Evolutionary conservation across 2,329 filamentous ascomycete species (phyloP).

Genomic region (Lizonia empirigonia): DNA sequence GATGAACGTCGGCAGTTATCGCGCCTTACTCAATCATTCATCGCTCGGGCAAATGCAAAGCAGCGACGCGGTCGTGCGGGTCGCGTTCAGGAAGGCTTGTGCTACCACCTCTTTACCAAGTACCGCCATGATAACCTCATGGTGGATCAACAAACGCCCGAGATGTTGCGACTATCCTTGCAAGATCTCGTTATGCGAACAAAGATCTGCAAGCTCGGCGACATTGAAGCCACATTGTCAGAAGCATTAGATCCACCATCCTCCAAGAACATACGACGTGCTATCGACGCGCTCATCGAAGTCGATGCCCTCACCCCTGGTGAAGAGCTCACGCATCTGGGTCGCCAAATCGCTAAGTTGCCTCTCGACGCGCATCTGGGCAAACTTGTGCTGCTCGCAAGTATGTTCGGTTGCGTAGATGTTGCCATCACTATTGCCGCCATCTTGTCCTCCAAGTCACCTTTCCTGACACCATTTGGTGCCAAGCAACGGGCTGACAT

Average conservation of each 20-base stretch:
- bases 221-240: conserved; percentile 86
- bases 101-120: conserved; percentile 94
- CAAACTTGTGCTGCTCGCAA: conserved; percentile 86
- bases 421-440: conserved; percentile 90
- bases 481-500: conserved; percentile 81
- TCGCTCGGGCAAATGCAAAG: conserved; percentile 93
- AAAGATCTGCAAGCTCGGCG: conserved; percentile 95
- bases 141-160: conserved; percentile 91
- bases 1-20: conserved; percentile 93
- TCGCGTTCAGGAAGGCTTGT: conserved; percentile 91
- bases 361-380: conserved; percentile 94
- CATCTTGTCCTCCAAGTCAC: conserved; percentile 91
- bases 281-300: conserved; percentile 90
- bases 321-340: conserved; percentile 87
- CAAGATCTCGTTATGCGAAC: conserved; percentile 95
- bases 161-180: conserved; percentile 91
- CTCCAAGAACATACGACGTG: conserved; percentile 87
- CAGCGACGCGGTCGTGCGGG: conserved; percentile 92
- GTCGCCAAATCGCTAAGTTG: conserved; percentile 82
- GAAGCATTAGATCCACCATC: conserved; percentile 90
- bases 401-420: conserved; percentile 88
- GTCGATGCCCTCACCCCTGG: conserved; percentile 81
- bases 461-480: conserved; percentile 85
- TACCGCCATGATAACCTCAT: conserved; percentile 83
- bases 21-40: conserved; percentile 89